A percentile compares a stretch with the other conserved stretches of the same genome.
Evolutionary conservation across 495 filamentous ascomycete species (phyloP).

Genomic region (Aspergillus heteromorphus): DNA sequence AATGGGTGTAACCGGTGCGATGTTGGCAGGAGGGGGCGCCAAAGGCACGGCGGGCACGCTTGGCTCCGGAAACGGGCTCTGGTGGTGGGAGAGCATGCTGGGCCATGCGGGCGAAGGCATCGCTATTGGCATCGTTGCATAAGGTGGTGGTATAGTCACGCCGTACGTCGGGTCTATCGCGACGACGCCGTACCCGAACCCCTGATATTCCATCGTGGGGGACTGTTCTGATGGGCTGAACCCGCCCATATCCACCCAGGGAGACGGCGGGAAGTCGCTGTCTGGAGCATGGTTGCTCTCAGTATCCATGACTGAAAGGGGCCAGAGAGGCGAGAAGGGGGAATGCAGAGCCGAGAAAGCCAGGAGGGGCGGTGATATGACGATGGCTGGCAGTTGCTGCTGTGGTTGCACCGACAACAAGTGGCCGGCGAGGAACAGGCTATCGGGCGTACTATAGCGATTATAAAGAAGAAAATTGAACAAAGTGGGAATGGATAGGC

Average conservation of each 20-base stretch:
- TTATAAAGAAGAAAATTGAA: constrained; percentile 1
- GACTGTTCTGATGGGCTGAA: constrained; percentile 43
- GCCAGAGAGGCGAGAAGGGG: constrained; percentile 4
- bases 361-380: neutral
- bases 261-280: constrained; percentile 45
- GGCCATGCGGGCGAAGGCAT: constrained; percentile 67
- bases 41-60: constrained; percentile 7
- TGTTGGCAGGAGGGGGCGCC: neutral
- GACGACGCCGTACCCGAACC: constrained; percentile 38
- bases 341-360: neutral
- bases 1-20: neutral
- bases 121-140: constrained; percentile 53
- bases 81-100: constrained; percentile 56
- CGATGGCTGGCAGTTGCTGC: neutral
- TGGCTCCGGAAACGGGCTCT: constrained; percentile 29
- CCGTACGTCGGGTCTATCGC: constrained; percentile 36
- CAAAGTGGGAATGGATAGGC: constrained; percentile 8
- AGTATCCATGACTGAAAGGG: constrained; percentile 33
- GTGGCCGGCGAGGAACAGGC: constrained; percentile 1
- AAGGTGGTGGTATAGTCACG: constrained; percentile 44
- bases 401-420: neutral
- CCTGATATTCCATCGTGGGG: constrained; percentile 41
- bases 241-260: constrained; percentile 47
- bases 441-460: constrained; percentile 1
- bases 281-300: constrained; percentile 39